phyloP scores from a whole-genome alignment of 352 stramenopile species.

The Pythium folliculosum region DNA sequence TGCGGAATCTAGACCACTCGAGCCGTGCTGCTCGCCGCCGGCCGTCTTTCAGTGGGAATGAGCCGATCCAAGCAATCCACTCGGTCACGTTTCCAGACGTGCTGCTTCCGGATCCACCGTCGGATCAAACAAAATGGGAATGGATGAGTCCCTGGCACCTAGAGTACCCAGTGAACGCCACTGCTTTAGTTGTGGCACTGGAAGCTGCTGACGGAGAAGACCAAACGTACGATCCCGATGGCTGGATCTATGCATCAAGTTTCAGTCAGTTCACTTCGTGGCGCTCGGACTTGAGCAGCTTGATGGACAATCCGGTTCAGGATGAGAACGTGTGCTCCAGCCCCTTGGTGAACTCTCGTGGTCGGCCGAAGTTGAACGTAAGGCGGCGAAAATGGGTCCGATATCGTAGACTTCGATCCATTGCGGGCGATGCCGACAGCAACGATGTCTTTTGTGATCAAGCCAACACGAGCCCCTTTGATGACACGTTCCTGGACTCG shows the following conservation, averaged over 20 bases:
- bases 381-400: slow-evolving; percentile 71
- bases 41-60: slow-evolving; percentile 19
- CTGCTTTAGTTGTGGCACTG: not conserved
- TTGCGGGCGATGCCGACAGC: not conserved
- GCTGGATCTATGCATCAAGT: slow-evolving; percentile 66
- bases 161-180: slow-evolving; percentile 25
- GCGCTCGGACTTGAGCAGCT: slow-evolving; percentile 11
- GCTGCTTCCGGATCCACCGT: slow-evolving; percentile 35
- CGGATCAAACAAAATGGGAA: slow-evolving; percentile 41
- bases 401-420: slow-evolving; percentile 44
- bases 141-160: slow-evolving; percentile 80
- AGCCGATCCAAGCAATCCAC: slow-evolving; percentile 39
- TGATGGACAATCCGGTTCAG: slow-evolving; percentile 11
- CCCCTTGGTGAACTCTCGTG: slow-evolving; percentile 24
- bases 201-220: not conserved
- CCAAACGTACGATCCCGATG: slow-evolving; percentile 35
- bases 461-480: slow-evolving; percentile 41
- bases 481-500: slow-evolving; percentile 69
- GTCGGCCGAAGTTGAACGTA: slow-evolving; percentile 49
- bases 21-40: not conserved
- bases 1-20: slow-evolving; percentile 17
- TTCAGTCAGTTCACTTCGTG: slow-evolving; percentile 56
- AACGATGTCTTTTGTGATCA: not conserved
- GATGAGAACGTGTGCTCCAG: slow-evolving; percentile 17
- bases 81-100: slow-evolving; percentile 61